phyloP scores from a whole-genome alignment of 129 eudicot species.

The Apium graveolens region DNA sequence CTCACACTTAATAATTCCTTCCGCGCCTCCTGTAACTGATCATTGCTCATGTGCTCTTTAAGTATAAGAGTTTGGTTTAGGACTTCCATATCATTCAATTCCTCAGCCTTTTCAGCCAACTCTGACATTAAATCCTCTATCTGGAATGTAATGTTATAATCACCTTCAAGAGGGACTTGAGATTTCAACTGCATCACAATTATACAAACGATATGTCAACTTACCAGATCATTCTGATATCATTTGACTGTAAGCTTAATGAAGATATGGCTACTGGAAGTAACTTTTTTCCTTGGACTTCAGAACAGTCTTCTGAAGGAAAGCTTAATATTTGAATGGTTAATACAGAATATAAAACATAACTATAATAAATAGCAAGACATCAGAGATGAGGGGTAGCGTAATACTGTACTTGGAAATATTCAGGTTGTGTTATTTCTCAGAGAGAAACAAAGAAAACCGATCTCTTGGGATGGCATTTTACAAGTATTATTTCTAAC shows the following conservation, averaged over 20 bases:
- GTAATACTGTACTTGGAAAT: neutral
- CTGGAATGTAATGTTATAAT: constrained; percentile 25
- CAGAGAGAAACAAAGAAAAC: neutral
- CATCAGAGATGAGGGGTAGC: neutral
- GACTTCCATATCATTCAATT: constrained; percentile 45
- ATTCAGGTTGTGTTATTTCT: neutral
- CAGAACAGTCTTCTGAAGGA: neutral
- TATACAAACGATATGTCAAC: neutral
- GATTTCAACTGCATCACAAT: constrained; percentile 31
- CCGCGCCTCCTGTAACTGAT: constrained; percentile 61
- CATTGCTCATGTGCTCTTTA: constrained; percentile 54
- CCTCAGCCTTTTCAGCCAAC: constrained; percentile 33
- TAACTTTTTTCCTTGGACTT: neutral
- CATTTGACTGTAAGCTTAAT: neutral
- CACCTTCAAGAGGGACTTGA: constrained; percentile 34
- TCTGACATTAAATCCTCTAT: constrained; percentile 33
- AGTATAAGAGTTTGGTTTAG: constrained; percentile 51
- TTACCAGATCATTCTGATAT: neutral
- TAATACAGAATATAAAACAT: neutral
- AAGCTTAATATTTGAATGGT: neutral
- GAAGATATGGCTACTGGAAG: neutral
- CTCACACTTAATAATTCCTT: constrained; percentile 51
- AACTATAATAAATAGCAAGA: neutral
- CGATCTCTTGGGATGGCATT: neutral
- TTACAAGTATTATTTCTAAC: neutral